Conservation (phyloP, 2,329 filamentous ascomycete genomes). For the Venturia oleaginea region DNA sequence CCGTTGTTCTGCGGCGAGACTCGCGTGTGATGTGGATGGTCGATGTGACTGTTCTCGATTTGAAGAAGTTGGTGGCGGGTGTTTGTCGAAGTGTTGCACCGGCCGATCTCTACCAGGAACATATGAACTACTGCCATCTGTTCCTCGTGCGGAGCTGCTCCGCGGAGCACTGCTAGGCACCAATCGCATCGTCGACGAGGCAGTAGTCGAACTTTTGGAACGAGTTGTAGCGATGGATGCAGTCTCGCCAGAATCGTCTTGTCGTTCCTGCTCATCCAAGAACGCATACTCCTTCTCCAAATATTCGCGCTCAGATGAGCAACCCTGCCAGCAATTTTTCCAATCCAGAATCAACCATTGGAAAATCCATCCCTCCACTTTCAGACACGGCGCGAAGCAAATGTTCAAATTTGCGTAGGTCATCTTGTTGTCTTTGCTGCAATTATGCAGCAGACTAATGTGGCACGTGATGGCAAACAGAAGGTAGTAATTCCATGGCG, state of each 20-base stretch:
- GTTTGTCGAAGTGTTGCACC: constrained; percentile 9
- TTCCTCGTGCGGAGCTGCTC: not conserved
- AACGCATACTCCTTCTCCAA: constrained; percentile 57
- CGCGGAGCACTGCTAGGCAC: not conserved
- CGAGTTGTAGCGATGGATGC: constrained; percentile 5
- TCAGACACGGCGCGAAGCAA: constrained; percentile 95
- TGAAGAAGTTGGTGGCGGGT: not conserved
- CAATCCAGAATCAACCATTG: constrained; percentile 91
- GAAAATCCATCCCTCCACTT: constrained; percentile 91
- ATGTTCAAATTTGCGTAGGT: constrained; percentile 92
- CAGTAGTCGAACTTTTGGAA: not conserved
- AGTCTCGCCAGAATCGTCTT: constrained; percentile 19
- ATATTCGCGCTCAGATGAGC: constrained; percentile 76
- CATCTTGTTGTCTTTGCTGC: constrained; percentile 97
- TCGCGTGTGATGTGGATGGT: constrained; percentile 2
- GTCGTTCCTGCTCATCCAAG: constrained; percentile 3
- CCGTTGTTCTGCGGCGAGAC: constrained; percentile 1
- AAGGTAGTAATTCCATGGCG: constrained; percentile 95
- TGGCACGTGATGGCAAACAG: constrained; percentile 97
- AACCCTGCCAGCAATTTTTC: constrained; percentile 95
- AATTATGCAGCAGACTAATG: constrained; percentile 79
- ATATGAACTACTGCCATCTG: not conserved
- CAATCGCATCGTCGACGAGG: not conserved
- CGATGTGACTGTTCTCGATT: not conserved
- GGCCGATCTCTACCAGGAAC: not conserved